Evolutionary conservation across 2,329 filamentous ascomycete genomes (phyloP), one percentile per base, ranked within the genome.

Genomic region (Aspergillus niger): DNA sequence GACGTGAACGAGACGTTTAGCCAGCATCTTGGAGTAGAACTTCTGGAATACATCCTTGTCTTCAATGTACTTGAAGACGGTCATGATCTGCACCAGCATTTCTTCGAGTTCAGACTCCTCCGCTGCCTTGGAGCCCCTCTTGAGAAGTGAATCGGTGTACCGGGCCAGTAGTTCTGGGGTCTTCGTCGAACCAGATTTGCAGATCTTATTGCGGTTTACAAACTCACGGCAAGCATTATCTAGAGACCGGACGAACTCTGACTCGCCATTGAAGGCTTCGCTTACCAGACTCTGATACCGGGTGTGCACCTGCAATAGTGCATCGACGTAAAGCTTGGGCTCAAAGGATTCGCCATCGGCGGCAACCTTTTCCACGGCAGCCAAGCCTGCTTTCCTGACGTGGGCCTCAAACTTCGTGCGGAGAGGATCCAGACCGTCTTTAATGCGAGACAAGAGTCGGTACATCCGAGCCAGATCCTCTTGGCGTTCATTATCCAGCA

Each of bases 21-120:
- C 95, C 69, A 99, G 82, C 89, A 97, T 97, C 64, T 93, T 91
- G 2, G 94, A 96, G 80, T 99, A 99, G 79, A 97, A 99, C 77
- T 98, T 99, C 77, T 98, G 95, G 85, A 99, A 99, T 5, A 99
- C 96, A 72, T 99, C 95, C 83, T 99, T 99, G 79, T 99, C 96
- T 75, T 99, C 95, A 65, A 99, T 98, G 78, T 99, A 99, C 81
- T 98, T 98, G 86, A 99, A 99, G 58, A 99, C 92, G 1, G 94
- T 97, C 95, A 99, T 99, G 70, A 99, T 95, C 76, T 97, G 91
- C 20, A 87, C 88, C 30, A 98, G 82, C 32, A 92, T 90, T 67
- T 90, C 89, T 79, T 99, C 95, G 70, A 98, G 85, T 72, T 99
- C 94, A 32, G 91, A 90, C 73, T 99, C 95, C 73, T 98, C 95